A percentile compares a stretch with the other conserved stretches of the same genome.
phyloP scores from a whole-genome alignment of 2,329 filamentous ascomycete species.

The Cadophora gregata region DNA sequence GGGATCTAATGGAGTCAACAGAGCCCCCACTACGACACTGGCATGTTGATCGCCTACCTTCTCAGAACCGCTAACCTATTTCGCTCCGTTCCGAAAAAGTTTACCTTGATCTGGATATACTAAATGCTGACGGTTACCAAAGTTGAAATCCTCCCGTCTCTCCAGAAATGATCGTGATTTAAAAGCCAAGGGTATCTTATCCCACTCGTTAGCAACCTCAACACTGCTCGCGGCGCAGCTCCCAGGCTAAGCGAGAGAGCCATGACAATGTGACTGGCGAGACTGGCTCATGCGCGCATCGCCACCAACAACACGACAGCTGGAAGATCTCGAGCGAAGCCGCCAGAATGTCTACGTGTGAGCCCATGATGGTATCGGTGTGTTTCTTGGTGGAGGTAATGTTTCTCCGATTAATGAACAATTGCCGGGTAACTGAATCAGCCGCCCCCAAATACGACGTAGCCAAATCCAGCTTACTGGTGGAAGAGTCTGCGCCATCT shows the following conservation, averaged over 20 bases:
- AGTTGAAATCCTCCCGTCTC: neutral
- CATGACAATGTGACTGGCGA: neutral
- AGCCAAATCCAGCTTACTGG: neutral
- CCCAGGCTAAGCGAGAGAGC: conserved; percentile 17
- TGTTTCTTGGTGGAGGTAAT: neutral
- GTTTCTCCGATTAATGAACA: neutral
- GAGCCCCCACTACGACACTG: neutral
- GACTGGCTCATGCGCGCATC: neutral
- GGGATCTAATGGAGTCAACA: conserved; percentile 13
- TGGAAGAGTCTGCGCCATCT: conserved; percentile 3
- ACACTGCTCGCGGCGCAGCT: neutral
- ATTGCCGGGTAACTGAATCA: neutral
- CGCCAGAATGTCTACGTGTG: neutral
- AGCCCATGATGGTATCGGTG: neutral
- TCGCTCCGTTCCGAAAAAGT: neutral
- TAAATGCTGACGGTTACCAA: neutral
- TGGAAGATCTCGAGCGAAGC: neutral
- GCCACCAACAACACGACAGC: neutral
- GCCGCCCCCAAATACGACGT: neutral
- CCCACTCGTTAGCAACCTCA: neutral
- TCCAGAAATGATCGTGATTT: neutral
- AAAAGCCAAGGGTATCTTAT: neutral
- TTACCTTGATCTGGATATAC: neutral
- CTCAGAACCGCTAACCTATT: neutral
- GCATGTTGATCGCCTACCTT: neutral